Evolutionary conservation across 441 rosid genomes (phyloP).

Genomic region (Erodium texanum): DNA sequence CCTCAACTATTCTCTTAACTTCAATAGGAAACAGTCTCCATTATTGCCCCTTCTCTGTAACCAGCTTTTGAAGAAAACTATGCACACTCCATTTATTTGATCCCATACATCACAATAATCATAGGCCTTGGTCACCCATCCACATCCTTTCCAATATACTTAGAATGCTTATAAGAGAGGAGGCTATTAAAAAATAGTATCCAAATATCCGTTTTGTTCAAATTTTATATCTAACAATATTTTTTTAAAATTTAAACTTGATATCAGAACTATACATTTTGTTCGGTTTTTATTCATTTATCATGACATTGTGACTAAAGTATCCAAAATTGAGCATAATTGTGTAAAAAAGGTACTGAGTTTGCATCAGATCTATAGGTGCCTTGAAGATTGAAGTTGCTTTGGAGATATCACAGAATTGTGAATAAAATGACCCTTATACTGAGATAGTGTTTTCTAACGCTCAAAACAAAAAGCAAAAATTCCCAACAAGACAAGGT

Average conservation of each 20-base stretch:
- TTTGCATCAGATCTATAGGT: neutral
- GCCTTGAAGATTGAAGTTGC: constrained; percentile 14
- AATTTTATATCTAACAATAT: no score
- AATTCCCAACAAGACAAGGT: constrained; percentile 10
- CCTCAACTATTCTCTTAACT: constrained; percentile 6
- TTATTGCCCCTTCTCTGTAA: neutral
- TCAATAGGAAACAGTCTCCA: constrained; percentile 15
- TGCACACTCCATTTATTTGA: neutral
- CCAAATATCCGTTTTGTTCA: no score
- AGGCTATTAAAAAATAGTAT: no score
- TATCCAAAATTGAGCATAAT: no score
- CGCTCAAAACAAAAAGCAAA: constrained; percentile 29
- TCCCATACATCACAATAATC: neutral
- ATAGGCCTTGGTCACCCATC: neutral
- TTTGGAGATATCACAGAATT: neutral
- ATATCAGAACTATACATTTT: no score
- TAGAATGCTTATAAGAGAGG: no score
- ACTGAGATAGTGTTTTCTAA: constrained; percentile 11
- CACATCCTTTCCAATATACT: no score
- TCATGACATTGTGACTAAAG: no score
- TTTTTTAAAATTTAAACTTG: no score
- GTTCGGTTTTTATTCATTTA: no score
- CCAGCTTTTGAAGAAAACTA: constrained; percentile 2
- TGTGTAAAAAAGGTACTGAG: no score
- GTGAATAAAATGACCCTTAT: no score